Conservation (phyloP, 2,329 filamentous ascomycete species). For the Nothomitra cinnamomea region DNA sequence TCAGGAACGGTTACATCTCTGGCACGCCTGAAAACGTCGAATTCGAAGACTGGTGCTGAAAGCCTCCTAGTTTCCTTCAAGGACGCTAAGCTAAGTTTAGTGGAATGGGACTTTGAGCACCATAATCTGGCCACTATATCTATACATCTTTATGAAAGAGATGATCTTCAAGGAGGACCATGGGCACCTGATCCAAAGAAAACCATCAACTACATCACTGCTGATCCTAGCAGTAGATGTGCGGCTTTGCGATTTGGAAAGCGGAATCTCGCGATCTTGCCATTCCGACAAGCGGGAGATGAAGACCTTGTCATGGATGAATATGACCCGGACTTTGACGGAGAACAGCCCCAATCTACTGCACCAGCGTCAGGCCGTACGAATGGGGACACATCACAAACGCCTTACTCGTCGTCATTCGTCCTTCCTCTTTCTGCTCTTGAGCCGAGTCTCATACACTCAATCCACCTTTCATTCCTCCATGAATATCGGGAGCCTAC, state of each 20-base stretch:
- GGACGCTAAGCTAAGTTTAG: conserved; percentile 81
- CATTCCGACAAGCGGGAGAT: conserved; percentile 72
- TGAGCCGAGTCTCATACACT: conserved; percentile 73
- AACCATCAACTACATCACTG: conserved; percentile 65
- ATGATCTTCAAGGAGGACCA: conserved; percentile 66
- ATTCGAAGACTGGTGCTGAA: conserved; percentile 65
- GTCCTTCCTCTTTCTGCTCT: conserved; percentile 79
- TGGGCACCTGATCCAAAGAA: conserved; percentile 63
- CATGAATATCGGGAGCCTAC: conserved; percentile 96
- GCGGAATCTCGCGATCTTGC: conserved; percentile 80
- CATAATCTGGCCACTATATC: conserved; percentile 73
- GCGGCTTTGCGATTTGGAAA: conserved; percentile 85
- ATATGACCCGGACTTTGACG: conserved; percentile 71
- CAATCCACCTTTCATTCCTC: conserved; percentile 80
- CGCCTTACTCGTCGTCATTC: conserved; percentile 80
- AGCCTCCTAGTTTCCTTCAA: conserved; percentile 69
- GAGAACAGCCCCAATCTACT: conserved; percentile 37
- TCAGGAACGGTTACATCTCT: conserved; percentile 74
- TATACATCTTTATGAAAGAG: conserved; percentile 95
- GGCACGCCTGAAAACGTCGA: conserved; percentile 54
- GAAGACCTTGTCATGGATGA: conserved; percentile 74
- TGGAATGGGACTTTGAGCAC: conserved; percentile 81
- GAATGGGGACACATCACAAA: conserved; percentile 23
- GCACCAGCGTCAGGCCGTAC: conserved; percentile 17
- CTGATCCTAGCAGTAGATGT: conserved; percentile 84